phyloP scores from a whole-genome alignment of 2,329 filamentous ascomycete species.

The Alternaria atra region DNA sequence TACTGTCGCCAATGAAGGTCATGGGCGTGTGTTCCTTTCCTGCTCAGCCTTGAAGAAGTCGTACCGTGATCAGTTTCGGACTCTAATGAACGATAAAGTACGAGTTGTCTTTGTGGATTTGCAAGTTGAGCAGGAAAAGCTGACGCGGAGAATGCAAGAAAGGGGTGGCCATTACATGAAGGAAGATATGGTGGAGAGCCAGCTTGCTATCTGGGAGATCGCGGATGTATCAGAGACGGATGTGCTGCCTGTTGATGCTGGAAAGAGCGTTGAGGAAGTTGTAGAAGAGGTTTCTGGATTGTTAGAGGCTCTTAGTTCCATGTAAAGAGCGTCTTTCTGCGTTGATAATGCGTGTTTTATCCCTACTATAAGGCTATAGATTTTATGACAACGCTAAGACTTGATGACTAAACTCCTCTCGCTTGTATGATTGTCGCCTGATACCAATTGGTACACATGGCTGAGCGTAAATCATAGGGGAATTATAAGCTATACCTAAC shows the following conservation, averaged over 20 bases:
- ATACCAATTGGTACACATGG: no score
- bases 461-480: not conserved
- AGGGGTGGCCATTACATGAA: conserved; percentile 52
- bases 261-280: conserved; percentile 9
- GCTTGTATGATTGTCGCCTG: no score
- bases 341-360: not conserved
- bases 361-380: not conserved
- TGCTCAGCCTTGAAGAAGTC: conserved; percentile 52
- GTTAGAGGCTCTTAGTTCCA: not conserved
- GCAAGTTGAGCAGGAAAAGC: conserved; percentile 40
- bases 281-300: not conserved
- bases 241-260: conserved; percentile 45
- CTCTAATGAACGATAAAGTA: conserved; percentile 22
- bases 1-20: not conserved
- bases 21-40: conserved; percentile 34
- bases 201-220: conserved; percentile 45
- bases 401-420: no score
- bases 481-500: no score
- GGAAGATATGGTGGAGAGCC: conserved; percentile 48
- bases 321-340: not conserved
- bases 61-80: conserved; percentile 49
- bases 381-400: not conserved
- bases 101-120: conserved; percentile 50
- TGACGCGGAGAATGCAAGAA: conserved; percentile 38
- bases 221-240: conserved; percentile 44